Evolutionary conservation across 495 filamentous ascomycete genomes (phyloP).

Genomic region (Neurospora africana): DNA sequence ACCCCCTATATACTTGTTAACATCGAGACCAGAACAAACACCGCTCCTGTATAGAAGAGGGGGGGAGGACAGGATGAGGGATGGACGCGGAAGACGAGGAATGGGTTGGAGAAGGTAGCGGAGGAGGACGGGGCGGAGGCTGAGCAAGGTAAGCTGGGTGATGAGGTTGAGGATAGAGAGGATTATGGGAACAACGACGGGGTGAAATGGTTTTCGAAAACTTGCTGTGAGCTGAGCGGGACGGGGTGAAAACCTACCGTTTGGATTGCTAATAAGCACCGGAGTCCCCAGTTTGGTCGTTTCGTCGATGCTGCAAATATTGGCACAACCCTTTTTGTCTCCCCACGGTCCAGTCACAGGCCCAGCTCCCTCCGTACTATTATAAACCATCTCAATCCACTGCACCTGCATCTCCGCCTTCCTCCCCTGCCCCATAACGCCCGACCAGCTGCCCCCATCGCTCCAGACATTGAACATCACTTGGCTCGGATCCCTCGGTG

Average conservation of each 20-base stretch:
- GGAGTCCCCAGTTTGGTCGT: slow-evolving; percentile 28
- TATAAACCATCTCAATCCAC: slow-evolving; percentile 67
- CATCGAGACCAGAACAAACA: background rate
- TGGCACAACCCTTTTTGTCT: slow-evolving; percentile 21
- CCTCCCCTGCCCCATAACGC: slow-evolving; percentile 49
- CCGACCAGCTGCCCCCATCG: slow-evolving; percentile 62
- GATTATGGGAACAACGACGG: background rate
- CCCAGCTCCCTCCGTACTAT: slow-evolving; percentile 30
- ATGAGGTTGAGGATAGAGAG: background rate
- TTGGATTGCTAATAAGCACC: slow-evolving; percentile 17
- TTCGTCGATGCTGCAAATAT: slow-evolving; percentile 42
- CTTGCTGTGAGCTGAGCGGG: background rate
- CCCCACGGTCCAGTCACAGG: background rate
- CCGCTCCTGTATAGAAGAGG: background rate
- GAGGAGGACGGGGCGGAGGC: background rate
- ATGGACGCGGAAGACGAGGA: background rate
- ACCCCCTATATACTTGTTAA: background rate
- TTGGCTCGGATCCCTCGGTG: slow-evolving; percentile 48
- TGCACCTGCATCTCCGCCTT: slow-evolving; percentile 57
- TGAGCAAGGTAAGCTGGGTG: background rate
- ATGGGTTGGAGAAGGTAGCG: background rate
- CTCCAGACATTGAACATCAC: slow-evolving; percentile 67
- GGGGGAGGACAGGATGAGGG: background rate
- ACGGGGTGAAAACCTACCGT: slow-evolving; percentile 1
- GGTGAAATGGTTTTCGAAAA: background rate